phyloP scores from a whole-genome alignment of 805 yeast species.

The Kazachstania bromeliacearum region DNA sequence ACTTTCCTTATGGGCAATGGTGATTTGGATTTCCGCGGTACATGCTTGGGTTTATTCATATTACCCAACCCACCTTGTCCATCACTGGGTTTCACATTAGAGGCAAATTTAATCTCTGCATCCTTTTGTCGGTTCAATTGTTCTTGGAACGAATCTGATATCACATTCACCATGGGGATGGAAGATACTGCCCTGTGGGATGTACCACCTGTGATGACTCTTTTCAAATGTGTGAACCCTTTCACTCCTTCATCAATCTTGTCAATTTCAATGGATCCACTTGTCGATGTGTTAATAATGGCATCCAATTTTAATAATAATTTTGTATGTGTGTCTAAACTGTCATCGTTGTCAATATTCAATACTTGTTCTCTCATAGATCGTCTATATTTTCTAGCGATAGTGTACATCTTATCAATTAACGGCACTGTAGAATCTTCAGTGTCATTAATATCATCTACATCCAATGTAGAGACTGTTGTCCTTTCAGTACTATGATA shows the following conservation, averaged over 20 bases:
- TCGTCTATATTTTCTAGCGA: conserved; percentile 14
- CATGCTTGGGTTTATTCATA: conserved; percentile 1
- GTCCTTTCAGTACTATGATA: conserved; percentile 2
- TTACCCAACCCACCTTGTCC: conserved; percentile 13
- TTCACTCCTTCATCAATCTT: conserved; percentile 9
- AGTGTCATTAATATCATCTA: conserved; percentile 2
- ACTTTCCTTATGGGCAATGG: conserved; percentile 15
- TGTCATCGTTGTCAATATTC: conserved; percentile 6
- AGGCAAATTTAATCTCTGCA: conserved; percentile 17
- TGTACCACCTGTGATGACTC: conserved; percentile 21
- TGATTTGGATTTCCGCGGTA: too few species aligned
- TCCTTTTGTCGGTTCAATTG: too few species aligned
- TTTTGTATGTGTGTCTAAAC: conserved; percentile 5
- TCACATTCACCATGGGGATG: conserved; percentile 16
- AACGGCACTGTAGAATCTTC: conserved; percentile 4
- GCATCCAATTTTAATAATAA: conserved; percentile 11
- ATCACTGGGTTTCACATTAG: conserved; percentile 16
- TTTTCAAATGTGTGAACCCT: conserved; percentile 17
- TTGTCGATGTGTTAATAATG: conserved; percentile 16
- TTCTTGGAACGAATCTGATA: too few species aligned
- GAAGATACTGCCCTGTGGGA: conserved; percentile 3
- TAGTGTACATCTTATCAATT: conserved; percentile 11
- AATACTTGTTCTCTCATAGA: conserved; percentile 10
- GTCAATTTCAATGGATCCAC: conserved; percentile 19
- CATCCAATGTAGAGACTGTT: conserved; percentile 1